Evolutionary conservation across 306 rosid genomes (phyloP), one percentile per base, ranked within the genome.

Genomic region (Acacia acuminata): DNA sequence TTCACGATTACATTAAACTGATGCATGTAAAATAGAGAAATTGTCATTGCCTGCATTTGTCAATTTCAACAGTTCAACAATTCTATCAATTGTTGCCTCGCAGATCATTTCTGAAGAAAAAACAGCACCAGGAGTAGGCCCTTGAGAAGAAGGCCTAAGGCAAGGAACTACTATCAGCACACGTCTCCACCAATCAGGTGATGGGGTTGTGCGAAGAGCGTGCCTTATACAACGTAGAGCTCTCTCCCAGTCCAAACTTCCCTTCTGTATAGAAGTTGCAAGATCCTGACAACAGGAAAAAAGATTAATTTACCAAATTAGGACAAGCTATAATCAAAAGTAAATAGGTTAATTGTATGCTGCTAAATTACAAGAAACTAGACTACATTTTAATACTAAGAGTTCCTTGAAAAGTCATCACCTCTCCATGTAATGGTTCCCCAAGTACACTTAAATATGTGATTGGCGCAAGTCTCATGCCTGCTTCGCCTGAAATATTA

Each of bases 131-230:
- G 97, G 94, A 72, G 91, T 88, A 82, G 88, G 84, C 64, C 75
- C 92, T 83, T 92, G 99, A 83, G 97, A 60, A 73, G 89, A 73
- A 85, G 87, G 73, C 88, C 92, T 96, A 88, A 91, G 89, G 91
- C 90, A 82, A 63, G 96, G 92, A 85, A 96, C 97, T 27, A 94
- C 87, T n/a, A 96, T 90, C 79, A 96, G 92, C 81, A 94, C 97
- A 16, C 98, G 96, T 88, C 93, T 96, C 99, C 99, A 96, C 99
- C 99, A 96, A 71, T 96, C 99, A 71, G 99, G 99, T 67, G 99
- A 96, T 65, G 99, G 99, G 78, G 96, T 92, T 55, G 96, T 86
- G 38, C 96, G 93, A 32, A 96, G 91, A 81, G 98, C 98, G 79
- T 96, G 99, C 85, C 97, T 90, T 84, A 96, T 86, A 81, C 99